A percentile compares a stretch with the other conserved stretches of the same genome.
phyloP scores from a whole-genome alignment of 1,284 basidiomycete genomes.

The Ustilago trichophora region DNA sequence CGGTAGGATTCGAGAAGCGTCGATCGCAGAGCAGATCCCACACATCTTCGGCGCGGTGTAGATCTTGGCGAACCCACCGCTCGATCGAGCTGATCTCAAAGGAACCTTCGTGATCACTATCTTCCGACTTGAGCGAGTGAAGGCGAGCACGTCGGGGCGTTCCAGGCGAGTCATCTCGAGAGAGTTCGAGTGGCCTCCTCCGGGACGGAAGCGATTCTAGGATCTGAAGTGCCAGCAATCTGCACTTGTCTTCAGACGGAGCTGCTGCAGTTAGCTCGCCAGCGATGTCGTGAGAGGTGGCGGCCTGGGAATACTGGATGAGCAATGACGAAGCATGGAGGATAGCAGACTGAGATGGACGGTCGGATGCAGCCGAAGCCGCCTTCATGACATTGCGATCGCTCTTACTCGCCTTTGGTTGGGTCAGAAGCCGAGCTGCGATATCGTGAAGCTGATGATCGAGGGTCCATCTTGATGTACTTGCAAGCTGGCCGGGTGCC shows the following conservation, averaged over 20 bases:
- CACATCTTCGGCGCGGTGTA: constrained; percentile 22
- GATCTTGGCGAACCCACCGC: constrained; percentile 19
- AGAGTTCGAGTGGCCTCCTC: constrained; percentile 15
- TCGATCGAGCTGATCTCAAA: constrained; percentile 25
- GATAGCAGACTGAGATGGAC: constrained; percentile 22
- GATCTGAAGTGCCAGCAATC: constrained; percentile 10
- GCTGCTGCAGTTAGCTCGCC: background rate
- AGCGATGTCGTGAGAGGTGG: background rate
- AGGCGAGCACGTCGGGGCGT: constrained; percentile 3
- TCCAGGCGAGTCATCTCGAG: background rate
- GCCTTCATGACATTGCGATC: constrained; percentile 11
- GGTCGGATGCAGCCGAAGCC: constrained; percentile 11
- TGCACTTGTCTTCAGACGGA: background rate
- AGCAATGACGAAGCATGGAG: constrained; percentile 32
- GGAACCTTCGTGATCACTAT: constrained; percentile 12
- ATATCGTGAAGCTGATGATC: constrained; percentile 26
- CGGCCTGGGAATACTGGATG: constrained; percentile 4
- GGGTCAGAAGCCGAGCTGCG: constrained; percentile 10
- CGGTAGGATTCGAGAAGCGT: background rate
- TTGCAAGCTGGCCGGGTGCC: constrained; percentile 12
- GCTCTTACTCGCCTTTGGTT: constrained; percentile 8
- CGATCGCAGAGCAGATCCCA: constrained; percentile 38
- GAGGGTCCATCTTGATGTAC: constrained; percentile 34
- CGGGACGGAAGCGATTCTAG: constrained; percentile 28
- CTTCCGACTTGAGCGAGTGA: constrained; percentile 2